phyloP scores from a whole-genome alignment of 768 basidiomycete genomes.

The Trametes gibbosa region DNA sequence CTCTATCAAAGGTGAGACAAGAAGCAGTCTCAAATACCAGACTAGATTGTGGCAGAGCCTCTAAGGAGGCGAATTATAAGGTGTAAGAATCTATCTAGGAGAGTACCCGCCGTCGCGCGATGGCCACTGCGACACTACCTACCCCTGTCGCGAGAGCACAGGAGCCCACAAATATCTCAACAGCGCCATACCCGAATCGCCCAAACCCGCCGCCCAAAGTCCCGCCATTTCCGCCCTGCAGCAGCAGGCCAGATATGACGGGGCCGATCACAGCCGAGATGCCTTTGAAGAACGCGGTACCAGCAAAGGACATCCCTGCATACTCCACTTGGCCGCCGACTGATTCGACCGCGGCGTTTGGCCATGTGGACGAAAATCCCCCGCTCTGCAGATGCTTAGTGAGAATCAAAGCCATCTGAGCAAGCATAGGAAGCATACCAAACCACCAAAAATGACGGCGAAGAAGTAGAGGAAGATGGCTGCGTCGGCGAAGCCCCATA shows the following conservation, averaged over 20 bases:
- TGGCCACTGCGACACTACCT: constrained; percentile 5
- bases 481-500: constrained; percentile 23
- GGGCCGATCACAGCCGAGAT: constrained; percentile 20
- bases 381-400: constrained; percentile 7
- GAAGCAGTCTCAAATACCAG: no score
- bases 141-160: constrained; percentile 18
- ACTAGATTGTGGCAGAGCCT: no score
- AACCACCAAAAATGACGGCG: constrained; percentile 20
- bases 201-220: constrained; percentile 14
- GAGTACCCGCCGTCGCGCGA: constrained; percentile 4
- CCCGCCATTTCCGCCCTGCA: constrained; percentile 9
- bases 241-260: constrained; percentile 14
- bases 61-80: no score
- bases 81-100: no score
- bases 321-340: constrained; percentile 15
- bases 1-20: no score
- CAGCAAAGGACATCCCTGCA: constrained; percentile 11
- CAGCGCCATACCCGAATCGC: constrained; percentile 13
- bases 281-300: constrained; percentile 13
- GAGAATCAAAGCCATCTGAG: neutral
- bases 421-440: constrained; percentile 1
- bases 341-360: constrained; percentile 14
- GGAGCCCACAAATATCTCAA: constrained; percentile 21
- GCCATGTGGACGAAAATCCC: constrained; percentile 16
- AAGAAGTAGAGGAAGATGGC: constrained; percentile 21